A percentile compares a stretch with the other conserved stretches of the same genome.
Evolutionary conservation across 2,329 filamentous ascomycete species (phyloP).

Genomic region (Diaporthe citrichinensis): DNA sequence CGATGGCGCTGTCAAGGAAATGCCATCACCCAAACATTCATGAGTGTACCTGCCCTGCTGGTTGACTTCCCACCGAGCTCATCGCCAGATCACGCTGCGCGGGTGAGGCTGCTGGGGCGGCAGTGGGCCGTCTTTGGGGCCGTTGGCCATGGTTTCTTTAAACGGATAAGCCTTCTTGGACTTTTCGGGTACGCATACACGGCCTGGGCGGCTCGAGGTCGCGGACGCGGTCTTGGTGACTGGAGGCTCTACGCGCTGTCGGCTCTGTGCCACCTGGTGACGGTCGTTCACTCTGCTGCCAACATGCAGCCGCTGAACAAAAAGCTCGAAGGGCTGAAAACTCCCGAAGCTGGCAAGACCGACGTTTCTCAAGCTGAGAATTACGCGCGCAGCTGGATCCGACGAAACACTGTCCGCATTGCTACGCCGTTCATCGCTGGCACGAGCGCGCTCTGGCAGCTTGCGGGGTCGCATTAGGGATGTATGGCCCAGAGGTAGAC

Average conservation of each 20-base stretch:
- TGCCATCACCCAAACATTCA: neutral
- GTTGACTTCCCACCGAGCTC: neutral
- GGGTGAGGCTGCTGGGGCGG: slow-evolving; percentile 4
- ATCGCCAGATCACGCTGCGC: neutral
- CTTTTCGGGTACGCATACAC: neutral
- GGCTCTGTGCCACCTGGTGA: slow-evolving; percentile 10
- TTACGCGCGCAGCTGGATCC: slow-evolving; percentile 1
- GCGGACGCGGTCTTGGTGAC: neutral
- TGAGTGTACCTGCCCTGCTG: neutral
- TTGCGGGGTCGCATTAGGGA: neutral
- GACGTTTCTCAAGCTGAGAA: neutral
- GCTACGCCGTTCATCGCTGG: slow-evolving; percentile 2
- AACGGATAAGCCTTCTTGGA: neutral
- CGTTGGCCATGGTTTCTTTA: slow-evolving; percentile 13
- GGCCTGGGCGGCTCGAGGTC: neutral
- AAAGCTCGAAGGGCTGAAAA: neutral
- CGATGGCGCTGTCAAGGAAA: neutral
- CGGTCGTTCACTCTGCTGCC: neutral
- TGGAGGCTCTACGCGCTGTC: slow-evolving; percentile 15
- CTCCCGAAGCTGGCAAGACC: neutral
- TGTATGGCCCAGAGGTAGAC: neutral
- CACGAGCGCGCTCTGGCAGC: slow-evolving; percentile 22
- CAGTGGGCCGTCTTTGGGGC: slow-evolving; percentile 15
- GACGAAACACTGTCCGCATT: neutral
- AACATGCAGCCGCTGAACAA: neutral